Conservation (phyloP, 768 basidiomycete species). For the Mycena venus region DNA sequence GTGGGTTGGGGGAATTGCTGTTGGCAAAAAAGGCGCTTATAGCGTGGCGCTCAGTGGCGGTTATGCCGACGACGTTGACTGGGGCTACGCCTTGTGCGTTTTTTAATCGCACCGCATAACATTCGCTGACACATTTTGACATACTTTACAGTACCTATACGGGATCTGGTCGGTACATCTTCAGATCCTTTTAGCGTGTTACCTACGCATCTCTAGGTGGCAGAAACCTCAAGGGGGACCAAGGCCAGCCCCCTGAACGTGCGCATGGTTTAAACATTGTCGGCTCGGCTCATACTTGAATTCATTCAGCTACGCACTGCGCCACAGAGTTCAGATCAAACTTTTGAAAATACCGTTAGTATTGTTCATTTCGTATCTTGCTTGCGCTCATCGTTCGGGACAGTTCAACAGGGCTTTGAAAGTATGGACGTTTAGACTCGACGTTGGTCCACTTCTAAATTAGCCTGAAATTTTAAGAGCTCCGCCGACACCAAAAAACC, state of each 20-base stretch:
- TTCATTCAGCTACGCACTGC: conserved; percentile 84
- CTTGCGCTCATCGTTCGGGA: background rate
- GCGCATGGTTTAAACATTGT: conserved; percentile 33
- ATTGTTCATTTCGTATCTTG: background rate
- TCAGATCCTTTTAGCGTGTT: background rate
- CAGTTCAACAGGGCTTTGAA: conserved; percentile 79
- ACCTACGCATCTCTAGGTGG: conserved; percentile 65
- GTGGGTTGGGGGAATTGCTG: conserved; percentile 86
- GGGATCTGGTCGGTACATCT: conserved; percentile 69
- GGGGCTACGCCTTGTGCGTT: conserved; percentile 86
- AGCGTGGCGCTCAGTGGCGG: conserved; percentile 92
- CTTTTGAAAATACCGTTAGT: conserved; percentile 74
- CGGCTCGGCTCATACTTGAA: background rate
- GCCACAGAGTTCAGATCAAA: conserved; percentile 87
- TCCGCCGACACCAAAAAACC: conserved; percentile 88
- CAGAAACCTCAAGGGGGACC: conserved; percentile 88
- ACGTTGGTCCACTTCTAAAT: background rate
- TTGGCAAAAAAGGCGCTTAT: conserved; percentile 77
- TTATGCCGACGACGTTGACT: conserved; percentile 88
- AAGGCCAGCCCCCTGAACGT: conserved; percentile 88
- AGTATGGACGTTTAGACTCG: conserved; percentile 49
- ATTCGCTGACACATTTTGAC: conserved; percentile 8
- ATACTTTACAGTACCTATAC: conserved; percentile 90
- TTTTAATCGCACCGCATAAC: background rate
- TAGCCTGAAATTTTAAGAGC: conserved; percentile 53